Base-by-base conservation (phyloP, 2,329 filamentous ascomycete genomes). In the Zymoseptoria tritici region DNA sequence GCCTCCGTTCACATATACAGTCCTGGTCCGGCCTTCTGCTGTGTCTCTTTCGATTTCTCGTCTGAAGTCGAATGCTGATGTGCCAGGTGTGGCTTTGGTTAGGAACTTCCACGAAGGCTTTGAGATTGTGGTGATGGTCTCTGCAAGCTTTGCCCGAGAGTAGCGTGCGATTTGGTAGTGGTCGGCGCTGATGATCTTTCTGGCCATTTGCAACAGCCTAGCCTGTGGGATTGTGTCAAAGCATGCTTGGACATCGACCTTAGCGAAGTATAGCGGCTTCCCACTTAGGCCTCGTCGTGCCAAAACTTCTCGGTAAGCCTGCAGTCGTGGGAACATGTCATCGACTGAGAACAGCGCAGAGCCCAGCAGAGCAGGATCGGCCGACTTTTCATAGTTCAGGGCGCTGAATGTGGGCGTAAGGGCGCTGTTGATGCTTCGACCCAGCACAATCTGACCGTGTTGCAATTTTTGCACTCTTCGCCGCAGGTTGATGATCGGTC, bases 191-290 rank as follows among this genome's bases (percentile, higher is more conserved):
- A 84, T 56, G 70, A 85, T 60, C 64, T 73, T 71, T 50, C 80
- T 76, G 63, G 95, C 82, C 24, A 97, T 78, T 22, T 79, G 72
- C 36, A 97, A 70, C 19, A 97, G 78, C 0, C 85, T 83, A 24
- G 82, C 75, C 72, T 97, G 94, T 0, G 94, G 94, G 52, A 99
- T 97, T 0, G 89, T 96, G 73, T 99, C 94, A 72, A 97, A 99
- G 67, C 93, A 96, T 2, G 90, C 85, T 71, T 90, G 84, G 20
- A 99, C 92, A 70, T 99, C 94, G 11, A 96, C 80, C 72, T 99
- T 99, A 61, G 87, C 92, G 74, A 97, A 96, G 74, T 89, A 97
- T 1, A 97, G 75, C 4, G 74, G 78, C 8, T 71, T 68, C 0
- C 74, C 67, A 0, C 64, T 63, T 1, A 73, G 60, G 0, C 75